Conservation (phyloP, 2,329 filamentous ascomycete species). For the Colletotrichum limetticola region DNA sequence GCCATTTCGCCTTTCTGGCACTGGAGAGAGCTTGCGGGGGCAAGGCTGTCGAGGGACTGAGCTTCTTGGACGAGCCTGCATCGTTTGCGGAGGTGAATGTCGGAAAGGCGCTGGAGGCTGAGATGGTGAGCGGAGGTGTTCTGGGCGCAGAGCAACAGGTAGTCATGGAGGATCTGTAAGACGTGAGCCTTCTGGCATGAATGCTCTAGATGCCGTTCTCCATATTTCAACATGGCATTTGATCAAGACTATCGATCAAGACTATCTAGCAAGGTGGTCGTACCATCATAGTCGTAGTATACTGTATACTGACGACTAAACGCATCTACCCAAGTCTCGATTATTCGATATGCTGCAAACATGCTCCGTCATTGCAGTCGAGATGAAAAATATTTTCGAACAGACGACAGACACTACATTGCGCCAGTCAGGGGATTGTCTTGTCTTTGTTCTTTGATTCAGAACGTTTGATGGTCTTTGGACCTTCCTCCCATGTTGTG, state of each 20-base stretch:
- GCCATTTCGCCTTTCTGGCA: constrained; percentile 88
- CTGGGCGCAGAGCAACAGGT: constrained; percentile 1
- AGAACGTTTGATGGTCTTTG: neutral
- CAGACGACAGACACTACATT: neutral
- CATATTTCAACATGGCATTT: neutral
- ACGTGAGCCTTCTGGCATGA: neutral
- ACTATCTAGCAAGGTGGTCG: too few relatives aligned
- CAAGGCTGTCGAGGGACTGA: constrained; percentile 67
- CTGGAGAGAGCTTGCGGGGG: constrained; percentile 83
- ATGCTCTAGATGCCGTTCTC: neutral
- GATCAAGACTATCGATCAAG: neutral
- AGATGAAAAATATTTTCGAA: neutral
- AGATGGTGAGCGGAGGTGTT: constrained; percentile 38
- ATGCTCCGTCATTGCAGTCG: neutral
- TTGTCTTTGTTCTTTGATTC: neutral
- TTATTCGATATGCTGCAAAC: neutral
- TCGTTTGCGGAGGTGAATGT: constrained; percentile 47
- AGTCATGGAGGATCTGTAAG: constrained; percentile 17
- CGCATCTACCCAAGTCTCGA: neutral
- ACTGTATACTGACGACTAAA: neutral
- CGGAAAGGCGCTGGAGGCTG: constrained; percentile 42
- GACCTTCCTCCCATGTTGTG: neutral
- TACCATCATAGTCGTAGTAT: neutral
- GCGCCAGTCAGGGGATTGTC: neutral
- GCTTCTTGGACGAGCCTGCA: constrained; percentile 55